A percentile compares a stretch with the other conserved stretches of the same genome.
phyloP scores from a whole-genome alignment of 1,139 yeast genomes.

The Kodamaea sp. region DNA sequence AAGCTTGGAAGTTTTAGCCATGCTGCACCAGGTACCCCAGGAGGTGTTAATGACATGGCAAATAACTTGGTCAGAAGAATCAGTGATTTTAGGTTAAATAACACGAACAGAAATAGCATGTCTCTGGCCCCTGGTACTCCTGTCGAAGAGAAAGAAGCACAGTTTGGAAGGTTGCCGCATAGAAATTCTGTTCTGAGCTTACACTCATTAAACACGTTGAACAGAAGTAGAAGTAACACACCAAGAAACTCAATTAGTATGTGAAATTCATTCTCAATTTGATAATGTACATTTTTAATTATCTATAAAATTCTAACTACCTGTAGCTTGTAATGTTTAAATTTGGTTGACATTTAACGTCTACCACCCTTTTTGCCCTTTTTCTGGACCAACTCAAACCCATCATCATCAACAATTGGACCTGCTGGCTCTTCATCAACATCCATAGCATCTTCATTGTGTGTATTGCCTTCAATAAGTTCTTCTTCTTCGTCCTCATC shows the following conservation, averaged over 20 bases:
- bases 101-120: constrained; percentile 21
- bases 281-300: not conserved
- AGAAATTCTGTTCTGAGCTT: constrained; percentile 38
- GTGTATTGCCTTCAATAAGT: constrained; percentile 28
- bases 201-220: constrained; percentile 41
- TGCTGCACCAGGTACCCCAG: constrained; percentile 29
- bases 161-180: constrained; percentile 14
- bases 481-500: constrained; percentile 46
- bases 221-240: constrained; percentile 37
- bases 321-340: no score
- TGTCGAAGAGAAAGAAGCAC: constrained; percentile 29
- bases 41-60: constrained; percentile 52
- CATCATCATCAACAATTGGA: constrained; percentile 88
- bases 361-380: constrained; percentile 44
- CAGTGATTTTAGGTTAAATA: constrained; percentile 39
- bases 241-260: constrained; percentile 39
- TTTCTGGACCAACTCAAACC: constrained; percentile 81
- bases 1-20: constrained; percentile 19
- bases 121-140: constrained; percentile 27
- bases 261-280: not conserved
- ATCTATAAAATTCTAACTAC: constrained; percentile 1
- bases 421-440: constrained; percentile 36
- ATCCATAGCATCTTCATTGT: constrained; percentile 37
- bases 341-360: not conserved
- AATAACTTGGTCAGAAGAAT: constrained; percentile 46